A percentile compares a stretch with the other conserved stretches of the same genome.
phyloP scores from a whole-genome alignment of 2,329 filamentous ascomycete species.

The Hymenoscyphus scutula region DNA sequence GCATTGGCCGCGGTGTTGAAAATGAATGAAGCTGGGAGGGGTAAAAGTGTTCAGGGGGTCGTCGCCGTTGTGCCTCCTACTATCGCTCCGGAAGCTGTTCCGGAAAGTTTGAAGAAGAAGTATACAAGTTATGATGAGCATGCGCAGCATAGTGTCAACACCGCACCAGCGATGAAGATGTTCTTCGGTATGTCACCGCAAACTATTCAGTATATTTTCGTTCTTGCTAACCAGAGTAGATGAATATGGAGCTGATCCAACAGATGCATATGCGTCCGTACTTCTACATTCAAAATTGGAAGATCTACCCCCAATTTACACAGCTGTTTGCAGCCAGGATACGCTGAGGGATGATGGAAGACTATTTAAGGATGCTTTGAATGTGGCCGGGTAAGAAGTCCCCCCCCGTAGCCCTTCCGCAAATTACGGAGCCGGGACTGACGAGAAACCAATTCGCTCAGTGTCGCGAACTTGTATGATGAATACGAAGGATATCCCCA shows the following conservation, averaged over 20 bases:
- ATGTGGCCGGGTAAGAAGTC: constrained; percentile 16
- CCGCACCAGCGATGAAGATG: constrained; percentile 35
- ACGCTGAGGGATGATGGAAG: constrained; percentile 39
- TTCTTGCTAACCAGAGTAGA: constrained; percentile 19
- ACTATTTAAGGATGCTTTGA: constrained; percentile 32
- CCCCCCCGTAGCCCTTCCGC: background rate
- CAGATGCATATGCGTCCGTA: constrained; percentile 36
- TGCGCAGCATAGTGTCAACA: constrained; percentile 39
- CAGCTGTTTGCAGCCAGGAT: constrained; percentile 35
- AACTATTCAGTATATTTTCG: background rate
- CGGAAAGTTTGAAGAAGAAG: constrained; percentile 35
- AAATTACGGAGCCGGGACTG: background rate
- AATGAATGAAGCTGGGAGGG: constrained; percentile 38
- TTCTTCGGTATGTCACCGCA: constrained; percentile 28
- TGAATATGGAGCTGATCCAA: constrained; percentile 33
- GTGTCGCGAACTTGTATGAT: constrained; percentile 35
- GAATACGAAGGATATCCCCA: constrained; percentile 40
- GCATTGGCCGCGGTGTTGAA: constrained; percentile 39
- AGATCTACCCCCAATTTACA: constrained; percentile 36
- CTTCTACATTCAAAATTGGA: constrained; percentile 35
- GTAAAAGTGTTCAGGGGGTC: constrained; percentile 39
- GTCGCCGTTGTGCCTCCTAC: constrained; percentile 39
- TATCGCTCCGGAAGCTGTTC: constrained; percentile 39
- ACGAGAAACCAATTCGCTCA: constrained; percentile 12
- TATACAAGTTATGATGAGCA: constrained; percentile 40